phyloP scores from a whole-genome alignment of 164 flowering plant genomes.

The Nelumbo lutea region DNA sequence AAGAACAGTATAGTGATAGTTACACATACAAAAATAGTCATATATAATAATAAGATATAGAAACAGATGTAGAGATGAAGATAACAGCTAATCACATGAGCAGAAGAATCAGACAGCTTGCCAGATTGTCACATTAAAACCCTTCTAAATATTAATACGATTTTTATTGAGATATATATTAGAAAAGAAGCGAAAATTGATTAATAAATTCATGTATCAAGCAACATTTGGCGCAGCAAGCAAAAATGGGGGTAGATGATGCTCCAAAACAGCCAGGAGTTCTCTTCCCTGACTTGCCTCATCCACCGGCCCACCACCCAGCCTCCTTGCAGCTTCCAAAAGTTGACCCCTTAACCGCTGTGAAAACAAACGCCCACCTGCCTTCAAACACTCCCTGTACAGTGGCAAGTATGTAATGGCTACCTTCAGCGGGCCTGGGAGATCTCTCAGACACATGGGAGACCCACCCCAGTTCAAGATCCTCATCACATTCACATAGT shows the following conservation, averaged over 20 bases:
- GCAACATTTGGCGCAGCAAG: conserved; percentile 19
- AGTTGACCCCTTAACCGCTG: conserved; percentile 81
- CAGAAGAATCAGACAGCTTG: too few relatives aligned
- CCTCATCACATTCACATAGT: conserved; percentile 57
- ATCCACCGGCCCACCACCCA: conserved; percentile 38
- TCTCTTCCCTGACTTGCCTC: conserved; percentile 48
- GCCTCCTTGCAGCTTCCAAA: conserved; percentile 72
- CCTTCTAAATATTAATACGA: background rate
- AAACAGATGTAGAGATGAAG: too few relatives aligned
- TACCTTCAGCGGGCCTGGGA: conserved; percentile 62
- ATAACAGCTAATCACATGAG: too few relatives aligned
- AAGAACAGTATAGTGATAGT: too few relatives aligned
- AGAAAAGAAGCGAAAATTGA: conserved; percentile 7
- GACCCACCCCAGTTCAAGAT: conserved; percentile 60
- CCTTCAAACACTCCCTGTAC: conserved; percentile 65
- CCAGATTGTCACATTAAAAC: background rate
- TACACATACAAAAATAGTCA: too few relatives aligned
- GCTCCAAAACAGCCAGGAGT: conserved; percentile 71
- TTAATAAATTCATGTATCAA: conserved; percentile 5
- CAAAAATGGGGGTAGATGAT: conserved; percentile 78
- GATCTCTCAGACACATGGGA: conserved; percentile 58
- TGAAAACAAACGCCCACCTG: conserved; percentile 60
- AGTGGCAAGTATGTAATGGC: conserved; percentile 75
- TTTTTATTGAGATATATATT: background rate
- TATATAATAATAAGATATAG: too few relatives aligned